Evolutionary conservation across 2,329 filamentous ascomycete genomes (phyloP), one percentile per base, ranked within the genome.

Genomic region (Penicillium sp.): DNA sequence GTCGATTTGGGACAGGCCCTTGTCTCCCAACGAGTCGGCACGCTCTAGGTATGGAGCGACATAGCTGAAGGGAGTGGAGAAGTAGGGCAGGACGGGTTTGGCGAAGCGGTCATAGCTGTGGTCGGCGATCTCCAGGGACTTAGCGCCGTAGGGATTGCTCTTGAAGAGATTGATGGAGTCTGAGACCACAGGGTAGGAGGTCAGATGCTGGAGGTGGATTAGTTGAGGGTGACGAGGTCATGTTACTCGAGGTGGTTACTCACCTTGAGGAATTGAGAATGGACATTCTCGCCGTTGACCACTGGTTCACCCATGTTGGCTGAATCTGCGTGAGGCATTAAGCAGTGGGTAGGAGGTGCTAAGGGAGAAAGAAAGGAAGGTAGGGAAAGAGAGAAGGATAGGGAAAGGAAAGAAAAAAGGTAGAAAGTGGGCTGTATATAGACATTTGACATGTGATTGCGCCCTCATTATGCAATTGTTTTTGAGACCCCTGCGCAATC

Each of bases 41-140:
- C 84, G 88, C 67, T 81, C 76, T 56, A 95, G 79, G 71, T 96
- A 96, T 0, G 91, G 90, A 42, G 84, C 83, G 54, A 95, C 79
- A 67, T 87, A 93, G 64, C 80, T 77, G 74, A 89, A 91, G 28
- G 90, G 89, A 59, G 80, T 86, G 60, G 82, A 71, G 60, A 96
- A 74, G 71, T 88, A 89, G 23, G 87, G 86, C 45, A 91, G 72
- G 54, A 95, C 72, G 16, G 89, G 88, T 58, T 84, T 85, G 66
- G 85, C 85, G 62, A 95, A 78, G 55, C 79, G 82, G 64, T 82
- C 75, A 76, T 90, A 95, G 61, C 84, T 84, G 50, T 82, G 80
- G 65, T 86, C 80, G 67, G 85, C 80, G 53, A 93, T 72, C 60
- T 86, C 77, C 65, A 96, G 74, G 35, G 89, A 90, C 73, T 85